These are phyloP conservation scores for Funneliformis caledonium DNA, from an alignment of 371 early-diverging fungal species.

Conservation along the genomic window DNA sequence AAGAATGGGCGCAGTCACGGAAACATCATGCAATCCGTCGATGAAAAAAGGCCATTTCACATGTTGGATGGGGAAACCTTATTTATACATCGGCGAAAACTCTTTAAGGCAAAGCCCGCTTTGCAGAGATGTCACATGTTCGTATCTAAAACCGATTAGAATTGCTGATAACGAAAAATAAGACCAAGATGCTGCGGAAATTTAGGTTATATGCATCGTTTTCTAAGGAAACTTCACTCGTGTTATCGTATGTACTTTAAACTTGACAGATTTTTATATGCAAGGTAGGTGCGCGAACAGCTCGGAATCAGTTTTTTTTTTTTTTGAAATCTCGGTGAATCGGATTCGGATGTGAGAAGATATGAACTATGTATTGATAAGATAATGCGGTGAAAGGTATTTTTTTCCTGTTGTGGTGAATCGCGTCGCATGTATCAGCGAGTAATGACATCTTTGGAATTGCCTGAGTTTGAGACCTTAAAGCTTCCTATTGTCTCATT, in stretches of 20 bases:
- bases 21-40: too few species aligned
- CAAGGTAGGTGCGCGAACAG: not conserved
- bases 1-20: too few species aligned
- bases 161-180: too few species aligned
- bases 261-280: not conserved
- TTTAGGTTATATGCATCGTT: too few species aligned
- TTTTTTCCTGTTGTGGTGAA: too few species aligned
- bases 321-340: not conserved
- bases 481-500: not conserved
- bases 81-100: too few species aligned
- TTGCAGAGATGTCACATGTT: too few species aligned
- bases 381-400: not conserved
- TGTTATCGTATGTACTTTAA: not conserved
- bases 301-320: not conserved
- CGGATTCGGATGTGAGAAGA: slow-evolving; percentile 1
- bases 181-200: not conserved
- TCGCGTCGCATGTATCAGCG: not conserved
- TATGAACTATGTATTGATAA: not conserved
- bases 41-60: too few species aligned
- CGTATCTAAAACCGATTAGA: not conserved
- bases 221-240: not conserved
- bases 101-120: too few species aligned
- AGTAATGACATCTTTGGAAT: too few species aligned
- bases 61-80: too few species aligned
- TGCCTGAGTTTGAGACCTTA: not conserved